phyloP scores from a whole-genome alignment of 257 asterid species.

The Solanum dulcamara region DNA sequence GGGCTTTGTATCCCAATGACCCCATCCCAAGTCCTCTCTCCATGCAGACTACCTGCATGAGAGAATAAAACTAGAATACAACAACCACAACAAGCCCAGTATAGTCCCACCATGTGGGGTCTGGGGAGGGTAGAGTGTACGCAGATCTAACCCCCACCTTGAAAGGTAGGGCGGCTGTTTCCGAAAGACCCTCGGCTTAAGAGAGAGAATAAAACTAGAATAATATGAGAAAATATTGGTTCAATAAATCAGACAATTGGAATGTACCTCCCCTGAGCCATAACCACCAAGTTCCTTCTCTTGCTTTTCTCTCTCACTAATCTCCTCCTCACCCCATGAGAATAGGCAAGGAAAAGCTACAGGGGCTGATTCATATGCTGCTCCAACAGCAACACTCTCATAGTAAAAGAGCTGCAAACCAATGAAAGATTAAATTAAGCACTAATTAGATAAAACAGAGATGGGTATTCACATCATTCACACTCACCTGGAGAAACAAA shows the following conservation, averaged over 20 bases:
- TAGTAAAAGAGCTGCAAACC: conserved; percentile 81
- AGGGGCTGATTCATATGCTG: conserved; percentile 70
- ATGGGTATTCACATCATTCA: background rate
- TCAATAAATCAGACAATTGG: background rate
- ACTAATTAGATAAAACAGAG: background rate
- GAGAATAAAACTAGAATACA: conserved; percentile 3
- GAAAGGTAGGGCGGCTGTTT: no score
- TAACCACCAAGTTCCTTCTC: conserved; percentile 95
- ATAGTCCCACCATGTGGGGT: no score
- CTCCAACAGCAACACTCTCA: conserved; percentile 94
- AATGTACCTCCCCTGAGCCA: conserved; percentile 90
- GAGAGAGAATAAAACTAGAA: conserved; percentile 1
- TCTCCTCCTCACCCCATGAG: conserved; percentile 99
- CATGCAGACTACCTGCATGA: conserved; percentile 77
- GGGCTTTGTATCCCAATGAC: conserved; percentile 43
- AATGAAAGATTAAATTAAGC: background rate
- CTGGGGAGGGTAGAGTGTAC: no score
- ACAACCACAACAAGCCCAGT: no score
- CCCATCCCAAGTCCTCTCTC: conserved; percentile 98
- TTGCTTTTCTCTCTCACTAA: conserved; percentile 88
- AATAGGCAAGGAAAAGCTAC: conserved; percentile 83
- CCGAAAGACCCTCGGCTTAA: no score
- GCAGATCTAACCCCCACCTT: no score
- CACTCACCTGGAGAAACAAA: conserved; percentile 82
- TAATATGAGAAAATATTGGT: conserved; percentile 1